Conservation (phyloP, 352 stramenopile species). For the Phytophthora pinifolia region DNA sequence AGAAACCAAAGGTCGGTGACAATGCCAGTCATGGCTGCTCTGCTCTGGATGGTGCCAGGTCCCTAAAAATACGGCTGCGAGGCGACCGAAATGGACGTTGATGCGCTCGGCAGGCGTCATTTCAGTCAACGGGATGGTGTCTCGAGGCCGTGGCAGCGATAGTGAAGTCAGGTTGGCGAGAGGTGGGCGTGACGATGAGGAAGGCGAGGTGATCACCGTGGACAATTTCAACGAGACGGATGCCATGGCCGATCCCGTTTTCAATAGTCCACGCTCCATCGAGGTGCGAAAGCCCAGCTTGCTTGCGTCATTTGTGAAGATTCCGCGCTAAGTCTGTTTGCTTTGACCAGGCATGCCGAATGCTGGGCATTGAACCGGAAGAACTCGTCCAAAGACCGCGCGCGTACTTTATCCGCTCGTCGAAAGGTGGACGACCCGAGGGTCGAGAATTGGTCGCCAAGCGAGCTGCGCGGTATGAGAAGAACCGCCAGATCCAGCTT, state of each 20-base stretch:
- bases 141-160: constrained; percentile 12
- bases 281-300: constrained; percentile 19
- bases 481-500: constrained; percentile 51
- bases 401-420: constrained; percentile 54
- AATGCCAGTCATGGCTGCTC: constrained; percentile 13
- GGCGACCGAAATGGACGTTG: constrained; percentile 24
- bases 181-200: constrained; percentile 7
- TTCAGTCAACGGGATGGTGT: constrained; percentile 7
- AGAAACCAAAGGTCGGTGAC: constrained; percentile 15
- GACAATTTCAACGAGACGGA: constrained; percentile 71
- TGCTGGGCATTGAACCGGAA: constrained; percentile 68
- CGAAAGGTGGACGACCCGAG: constrained; percentile 18
- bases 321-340: neutral
- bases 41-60: neutral
- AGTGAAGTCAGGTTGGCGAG: constrained; percentile 9
- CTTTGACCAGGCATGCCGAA: constrained; percentile 51
- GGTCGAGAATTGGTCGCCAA: constrained; percentile 48
- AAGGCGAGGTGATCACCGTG: constrained; percentile 35
- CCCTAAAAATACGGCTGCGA: constrained; percentile 33
- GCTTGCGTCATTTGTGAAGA: neutral
- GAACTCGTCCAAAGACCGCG: constrained; percentile 60
- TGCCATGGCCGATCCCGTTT: constrained; percentile 31
- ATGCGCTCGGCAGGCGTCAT: constrained; percentile 11
- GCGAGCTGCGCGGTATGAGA: constrained; percentile 60
- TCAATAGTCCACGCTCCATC: constrained; percentile 71